These are phyloP conservation scores for Carex cristatella DNA, from an alignment of 176 grass and related monocot genomes.

Conservation along the genomic window DNA sequence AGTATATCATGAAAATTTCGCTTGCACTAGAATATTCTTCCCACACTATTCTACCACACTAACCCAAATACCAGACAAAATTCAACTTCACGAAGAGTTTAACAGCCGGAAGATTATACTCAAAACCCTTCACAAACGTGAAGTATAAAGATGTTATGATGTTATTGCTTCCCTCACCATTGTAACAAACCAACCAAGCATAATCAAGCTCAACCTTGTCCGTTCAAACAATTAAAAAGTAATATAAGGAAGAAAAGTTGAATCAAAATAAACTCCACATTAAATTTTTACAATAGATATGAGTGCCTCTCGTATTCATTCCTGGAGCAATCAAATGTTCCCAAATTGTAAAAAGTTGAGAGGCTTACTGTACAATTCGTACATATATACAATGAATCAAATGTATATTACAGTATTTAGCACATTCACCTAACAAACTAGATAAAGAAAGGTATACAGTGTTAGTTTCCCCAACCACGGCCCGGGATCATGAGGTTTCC, in stretches of 20 bases:
- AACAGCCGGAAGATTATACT: background rate
- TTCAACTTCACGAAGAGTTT: background rate
- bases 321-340: conserved; percentile 5
- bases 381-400: conserved; percentile 47
- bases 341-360: background rate
- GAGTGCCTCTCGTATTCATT: conserved; percentile 11
- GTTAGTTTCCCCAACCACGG: conserved; percentile 35
- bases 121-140: background rate
- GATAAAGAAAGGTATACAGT: background rate
- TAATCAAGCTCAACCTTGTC: background rate
- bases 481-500: conserved; percentile 46
- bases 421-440: conserved; percentile 23
- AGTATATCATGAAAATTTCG: background rate
- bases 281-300: background rate
- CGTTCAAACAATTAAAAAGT: background rate
- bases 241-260: background rate
- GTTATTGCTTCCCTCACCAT: background rate
- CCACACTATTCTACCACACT: background rate
- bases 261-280: background rate
- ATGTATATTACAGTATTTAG: conserved; percentile 39
- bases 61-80: background rate
- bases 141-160: background rate
- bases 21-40: background rate
- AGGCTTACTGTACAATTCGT: conserved; percentile 31
- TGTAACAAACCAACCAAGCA: background rate